Percentiles rank a stretch among this genome's conserved stretches.
Conservation (phyloP, 2,329 filamentous ascomycete genomes). For the Triangularia verruculosa region DNA sequence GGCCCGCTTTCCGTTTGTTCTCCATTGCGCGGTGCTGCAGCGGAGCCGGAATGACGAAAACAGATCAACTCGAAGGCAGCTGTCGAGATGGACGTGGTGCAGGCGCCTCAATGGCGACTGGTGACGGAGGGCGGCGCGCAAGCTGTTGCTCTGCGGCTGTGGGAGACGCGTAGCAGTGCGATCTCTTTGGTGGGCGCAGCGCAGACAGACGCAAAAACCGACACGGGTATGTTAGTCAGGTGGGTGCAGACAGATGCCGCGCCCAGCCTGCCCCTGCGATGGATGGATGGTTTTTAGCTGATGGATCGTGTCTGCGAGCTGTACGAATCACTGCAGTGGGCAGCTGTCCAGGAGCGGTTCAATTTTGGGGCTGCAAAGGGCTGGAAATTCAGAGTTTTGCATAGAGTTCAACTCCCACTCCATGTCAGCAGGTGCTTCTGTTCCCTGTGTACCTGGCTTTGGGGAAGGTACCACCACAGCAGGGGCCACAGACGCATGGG, state of each 20-base stretch:
- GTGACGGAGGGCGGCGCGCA: slow-evolving; percentile 13
- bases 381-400: slow-evolving; percentile 1
- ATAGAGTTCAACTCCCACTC: background rate
- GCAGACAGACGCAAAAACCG: slow-evolving; percentile 21
- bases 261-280: background rate
- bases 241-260: background rate
- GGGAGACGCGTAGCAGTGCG: slow-evolving; percentile 22
- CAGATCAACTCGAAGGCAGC: slow-evolving; percentile 4
- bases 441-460: background rate
- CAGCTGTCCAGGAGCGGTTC: background rate
- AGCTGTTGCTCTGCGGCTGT: slow-evolving; percentile 13
- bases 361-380: background rate
- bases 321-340: background rate
- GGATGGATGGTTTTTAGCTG: background rate
- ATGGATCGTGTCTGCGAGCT: background rate
- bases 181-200: slow-evolving; percentile 9
- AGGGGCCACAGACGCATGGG: background rate
- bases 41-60: background rate
- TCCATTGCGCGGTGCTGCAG: slow-evolving; percentile 44
- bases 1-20: slow-evolving; percentile 53
- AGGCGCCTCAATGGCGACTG: slow-evolving; percentile 21
- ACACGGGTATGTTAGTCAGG: slow-evolving; percentile 14
- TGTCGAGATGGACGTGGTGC: slow-evolving; percentile 10
- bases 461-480: background rate
- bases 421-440: background rate